Percentiles rank a stretch among this genome's conserved stretches.
These are phyloP conservation scores for Helminthosporium solani DNA, from an alignment of 2,329 filamentous ascomycete species.

Conservation along the genomic window DNA sequence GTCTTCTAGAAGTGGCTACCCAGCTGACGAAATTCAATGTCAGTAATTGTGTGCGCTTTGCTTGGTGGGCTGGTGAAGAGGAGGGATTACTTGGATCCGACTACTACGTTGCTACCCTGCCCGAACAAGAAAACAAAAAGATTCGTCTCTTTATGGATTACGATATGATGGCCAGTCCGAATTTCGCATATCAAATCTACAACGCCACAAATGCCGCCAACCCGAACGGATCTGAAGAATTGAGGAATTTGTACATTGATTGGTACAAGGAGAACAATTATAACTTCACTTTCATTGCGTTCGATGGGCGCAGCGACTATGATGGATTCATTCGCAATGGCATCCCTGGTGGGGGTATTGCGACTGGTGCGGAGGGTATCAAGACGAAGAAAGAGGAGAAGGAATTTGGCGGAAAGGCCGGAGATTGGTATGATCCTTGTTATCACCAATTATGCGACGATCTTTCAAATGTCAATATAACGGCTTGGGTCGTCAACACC, in stretches of 20 bases:
- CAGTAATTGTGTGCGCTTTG: slow-evolving; percentile 44
- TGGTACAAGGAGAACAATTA: slow-evolving; percentile 41
- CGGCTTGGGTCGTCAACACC: slow-evolving; percentile 43
- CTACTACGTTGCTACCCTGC: slow-evolving; percentile 41
- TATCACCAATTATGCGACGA: slow-evolving; percentile 45
- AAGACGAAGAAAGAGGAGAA: slow-evolving; percentile 42
- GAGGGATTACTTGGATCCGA: slow-evolving; percentile 43
- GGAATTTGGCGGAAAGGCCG: slow-evolving; percentile 42
- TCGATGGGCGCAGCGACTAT: slow-evolving; percentile 45
- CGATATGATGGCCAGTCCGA: slow-evolving; percentile 46
- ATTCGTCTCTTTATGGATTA: slow-evolving; percentile 48
- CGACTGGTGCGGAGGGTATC: slow-evolving; percentile 45
- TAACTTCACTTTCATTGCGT: slow-evolving; percentile 43
- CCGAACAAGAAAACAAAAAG: slow-evolving; percentile 40
- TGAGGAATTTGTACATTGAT: slow-evolving; percentile 41
- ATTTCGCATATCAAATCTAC: slow-evolving; percentile 45
- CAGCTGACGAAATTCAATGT: slow-evolving; percentile 44
- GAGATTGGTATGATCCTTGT: slow-evolving; percentile 42
- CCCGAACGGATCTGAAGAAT: slow-evolving; percentile 39
- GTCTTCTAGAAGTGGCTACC: slow-evolving; percentile 43
- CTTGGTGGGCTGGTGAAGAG: slow-evolving; percentile 44
- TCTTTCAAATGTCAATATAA: slow-evolving; percentile 41
- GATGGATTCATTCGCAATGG: slow-evolving; percentile 45
- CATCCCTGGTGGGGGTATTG: slow-evolving; percentile 44
- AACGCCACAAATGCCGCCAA: slow-evolving; percentile 42